phyloP scores from a whole-genome alignment of 768 basidiomycete genomes.

The Psilocybe tampanensis region DNA sequence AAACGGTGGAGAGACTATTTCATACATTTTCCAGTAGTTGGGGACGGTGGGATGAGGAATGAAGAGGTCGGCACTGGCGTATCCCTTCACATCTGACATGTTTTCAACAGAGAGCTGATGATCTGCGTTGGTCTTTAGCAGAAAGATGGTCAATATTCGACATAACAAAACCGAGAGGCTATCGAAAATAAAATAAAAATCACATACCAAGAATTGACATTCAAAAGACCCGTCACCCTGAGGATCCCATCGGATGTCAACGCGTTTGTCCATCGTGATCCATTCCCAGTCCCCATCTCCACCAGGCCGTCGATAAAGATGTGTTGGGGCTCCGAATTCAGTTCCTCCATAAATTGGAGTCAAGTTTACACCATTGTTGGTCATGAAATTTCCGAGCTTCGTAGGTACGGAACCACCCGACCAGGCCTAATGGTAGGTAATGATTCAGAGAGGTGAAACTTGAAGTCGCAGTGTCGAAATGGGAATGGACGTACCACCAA shows the following conservation, averaged over 20 bases:
- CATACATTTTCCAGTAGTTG: conserved; percentile 46
- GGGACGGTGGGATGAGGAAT: conserved; percentile 43
- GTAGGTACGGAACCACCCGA: conserved; percentile 38
- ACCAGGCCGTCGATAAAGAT: conserved; percentile 13
- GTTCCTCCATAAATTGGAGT: conserved; percentile 38
- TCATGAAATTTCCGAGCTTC: conserved; percentile 37
- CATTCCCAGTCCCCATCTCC: conserved; percentile 33
- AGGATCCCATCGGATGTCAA: conserved; percentile 34
- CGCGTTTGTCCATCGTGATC: conserved; percentile 27
- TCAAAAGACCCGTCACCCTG: conserved; percentile 41
- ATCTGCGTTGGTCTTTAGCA: conserved; percentile 27
- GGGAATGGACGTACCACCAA: conserved; percentile 13
- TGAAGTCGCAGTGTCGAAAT: background rate
- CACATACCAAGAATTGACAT: conserved; percentile 36
- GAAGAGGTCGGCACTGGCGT: conserved; percentile 46
- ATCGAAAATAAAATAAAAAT: background rate
- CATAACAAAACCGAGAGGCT: background rate
- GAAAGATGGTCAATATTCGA: background rate
- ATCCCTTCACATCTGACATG: conserved; percentile 36
- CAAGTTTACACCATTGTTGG: conserved; percentile 34
- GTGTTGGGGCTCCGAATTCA: conserved; percentile 30
- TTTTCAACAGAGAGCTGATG: conserved; percentile 42
- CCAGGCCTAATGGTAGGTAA: conserved; percentile 24
- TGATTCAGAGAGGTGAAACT: background rate
- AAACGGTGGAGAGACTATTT: too few relatives aligned